A percentile compares a stretch with the other conserved stretches of the same genome.
Evolutionary conservation across 805 yeast species (phyloP).

Genomic region (Yarrowia keelungensis): DNA sequence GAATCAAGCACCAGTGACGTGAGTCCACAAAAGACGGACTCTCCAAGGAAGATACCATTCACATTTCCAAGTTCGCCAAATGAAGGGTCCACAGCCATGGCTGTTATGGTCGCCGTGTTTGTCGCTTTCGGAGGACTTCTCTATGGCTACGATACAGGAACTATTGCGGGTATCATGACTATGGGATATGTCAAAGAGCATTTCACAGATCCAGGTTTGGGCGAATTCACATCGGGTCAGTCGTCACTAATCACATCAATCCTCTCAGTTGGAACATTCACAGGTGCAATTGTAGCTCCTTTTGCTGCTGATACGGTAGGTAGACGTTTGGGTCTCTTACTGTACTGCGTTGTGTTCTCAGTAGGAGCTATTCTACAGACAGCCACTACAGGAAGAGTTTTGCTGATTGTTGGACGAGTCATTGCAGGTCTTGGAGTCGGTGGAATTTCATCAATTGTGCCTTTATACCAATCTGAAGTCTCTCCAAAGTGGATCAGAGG

Average conservation of each 20-base stretch:
- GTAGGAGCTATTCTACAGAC: constrained; percentile 77
- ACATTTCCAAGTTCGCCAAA: background rate
- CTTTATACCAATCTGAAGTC: constrained; percentile 77
- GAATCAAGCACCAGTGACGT: background rate
- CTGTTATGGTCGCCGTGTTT: constrained; percentile 4
- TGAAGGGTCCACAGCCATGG: constrained; percentile 1
- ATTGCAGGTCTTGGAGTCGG: constrained; percentile 82
- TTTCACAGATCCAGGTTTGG: constrained; percentile 55
- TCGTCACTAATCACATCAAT: constrained; percentile 76
- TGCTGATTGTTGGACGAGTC: constrained; percentile 74
- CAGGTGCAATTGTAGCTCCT: constrained; percentile 68
- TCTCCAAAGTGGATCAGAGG: constrained; percentile 82
- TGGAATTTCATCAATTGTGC: constrained; percentile 73
- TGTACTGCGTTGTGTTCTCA: constrained; percentile 65
- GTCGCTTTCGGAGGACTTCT: constrained; percentile 18
- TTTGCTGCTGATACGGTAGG: constrained; percentile 76
- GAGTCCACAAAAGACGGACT: background rate
- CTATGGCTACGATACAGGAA: constrained; percentile 40
- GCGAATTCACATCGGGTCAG: constrained; percentile 63
- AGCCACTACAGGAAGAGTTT: constrained; percentile 59
- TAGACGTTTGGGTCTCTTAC: constrained; percentile 68
- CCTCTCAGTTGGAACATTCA: constrained; percentile 78
- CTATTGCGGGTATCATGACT: constrained; percentile 77
- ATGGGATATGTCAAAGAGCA: constrained; percentile 69
- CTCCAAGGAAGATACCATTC: background rate